Conservation (phyloP, 225 moss, liverwort and hornwort species). For the Takakia lepidozioides region DNA sequence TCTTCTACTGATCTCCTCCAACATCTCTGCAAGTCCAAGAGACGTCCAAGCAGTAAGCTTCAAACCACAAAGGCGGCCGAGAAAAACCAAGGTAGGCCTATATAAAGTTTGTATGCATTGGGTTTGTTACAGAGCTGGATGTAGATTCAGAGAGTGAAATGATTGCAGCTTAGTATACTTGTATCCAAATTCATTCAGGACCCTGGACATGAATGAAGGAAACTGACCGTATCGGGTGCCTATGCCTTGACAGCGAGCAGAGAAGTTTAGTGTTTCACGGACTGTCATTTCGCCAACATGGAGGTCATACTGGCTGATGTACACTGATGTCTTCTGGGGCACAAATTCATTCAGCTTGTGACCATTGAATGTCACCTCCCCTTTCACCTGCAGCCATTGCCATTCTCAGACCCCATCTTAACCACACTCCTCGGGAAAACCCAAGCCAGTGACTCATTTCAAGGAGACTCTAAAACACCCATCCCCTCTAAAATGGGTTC, state of each 20-base stretch:
- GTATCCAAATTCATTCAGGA: neutral
- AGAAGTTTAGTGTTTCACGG: conserved; percentile 34
- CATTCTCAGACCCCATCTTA: no score
- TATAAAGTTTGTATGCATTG: neutral
- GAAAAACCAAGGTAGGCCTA: neutral
- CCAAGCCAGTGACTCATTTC: no score
- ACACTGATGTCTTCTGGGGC: conserved; percentile 41
- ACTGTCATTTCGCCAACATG: conserved; percentile 43
- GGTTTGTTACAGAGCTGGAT: neutral
- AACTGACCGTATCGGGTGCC: conserved; percentile 25
- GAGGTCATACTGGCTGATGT: conserved; percentile 42
- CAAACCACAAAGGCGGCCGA: no score
- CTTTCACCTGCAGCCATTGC: conserved; percentile 29
- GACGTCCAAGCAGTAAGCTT: no score
- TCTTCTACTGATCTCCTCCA: conserved; percentile 40
- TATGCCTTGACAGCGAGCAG: conserved; percentile 25
- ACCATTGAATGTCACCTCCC: conserved; percentile 33
- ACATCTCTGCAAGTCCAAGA: no score
- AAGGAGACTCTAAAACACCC: no score
- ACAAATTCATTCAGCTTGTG: conserved; percentile 25
- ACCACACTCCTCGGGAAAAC: no score
- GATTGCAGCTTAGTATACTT: neutral
- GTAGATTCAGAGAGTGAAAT: neutral
- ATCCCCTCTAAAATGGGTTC: no score
- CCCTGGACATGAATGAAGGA: neutral